Evolutionary conservation across 148 eudicot genomes (phyloP).

Genomic region (Heliosperma pusillum): DNA sequence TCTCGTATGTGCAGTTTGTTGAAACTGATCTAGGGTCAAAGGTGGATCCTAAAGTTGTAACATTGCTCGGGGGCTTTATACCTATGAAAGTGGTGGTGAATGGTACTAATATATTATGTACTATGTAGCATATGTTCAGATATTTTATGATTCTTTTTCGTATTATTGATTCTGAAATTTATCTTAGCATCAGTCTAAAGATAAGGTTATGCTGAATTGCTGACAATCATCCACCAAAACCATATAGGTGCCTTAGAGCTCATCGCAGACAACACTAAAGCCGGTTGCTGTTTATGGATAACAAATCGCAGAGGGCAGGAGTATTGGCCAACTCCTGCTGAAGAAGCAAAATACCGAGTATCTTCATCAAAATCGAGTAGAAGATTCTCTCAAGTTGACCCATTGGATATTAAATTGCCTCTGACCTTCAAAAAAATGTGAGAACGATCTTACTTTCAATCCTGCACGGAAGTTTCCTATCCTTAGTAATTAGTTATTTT

Average conservation of each 20-base stretch:
- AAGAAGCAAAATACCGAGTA: constrained; percentile 78
- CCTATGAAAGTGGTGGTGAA: constrained; percentile 69
- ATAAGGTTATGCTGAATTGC: constrained; percentile 2
- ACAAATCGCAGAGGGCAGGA: constrained; percentile 84
- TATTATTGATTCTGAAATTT: constrained; percentile 3
- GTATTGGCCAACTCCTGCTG: constrained; percentile 91
- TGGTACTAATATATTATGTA: constrained; percentile 37
- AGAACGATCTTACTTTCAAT: constrained; percentile 23
- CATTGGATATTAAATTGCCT: constrained; percentile 53
- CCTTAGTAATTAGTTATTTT: background rate
- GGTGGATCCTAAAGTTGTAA: constrained; percentile 36
- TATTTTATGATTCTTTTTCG: background rate
- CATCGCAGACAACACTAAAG: constrained; percentile 72
- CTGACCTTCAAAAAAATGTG: constrained; percentile 84
- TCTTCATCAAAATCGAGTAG: constrained; percentile 39
- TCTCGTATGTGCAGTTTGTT: constrained; percentile 59
- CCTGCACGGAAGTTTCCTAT: background rate
- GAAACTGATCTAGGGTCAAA: constrained; percentile 51
- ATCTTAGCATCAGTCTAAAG: background rate
- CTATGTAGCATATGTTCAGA: background rate
- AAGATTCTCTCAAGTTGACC: constrained; percentile 31
- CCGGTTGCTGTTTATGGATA: constrained; percentile 94
- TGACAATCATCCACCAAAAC: constrained; percentile 18
- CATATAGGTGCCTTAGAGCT: constrained; percentile 80
- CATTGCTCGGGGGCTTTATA: constrained; percentile 56